Evolutionary conservation across 1,284 basidiomycete genomes (phyloP).

Genomic region (Anthracocystis panici-leucophaei): DNA sequence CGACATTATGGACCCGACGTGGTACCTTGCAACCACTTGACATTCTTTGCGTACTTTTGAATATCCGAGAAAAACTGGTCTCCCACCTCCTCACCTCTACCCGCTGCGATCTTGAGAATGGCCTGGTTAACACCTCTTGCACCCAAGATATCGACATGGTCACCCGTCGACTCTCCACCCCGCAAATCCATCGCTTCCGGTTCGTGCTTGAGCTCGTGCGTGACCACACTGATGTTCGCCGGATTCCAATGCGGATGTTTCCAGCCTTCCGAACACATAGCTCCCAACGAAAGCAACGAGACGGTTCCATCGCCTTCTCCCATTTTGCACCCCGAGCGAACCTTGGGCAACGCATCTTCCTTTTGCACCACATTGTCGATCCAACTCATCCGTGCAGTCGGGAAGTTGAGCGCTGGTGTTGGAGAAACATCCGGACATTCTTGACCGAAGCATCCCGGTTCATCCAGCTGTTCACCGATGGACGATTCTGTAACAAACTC

Average conservation of each 20-base stretch:
- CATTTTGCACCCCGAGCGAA: slow-evolving; percentile 63
- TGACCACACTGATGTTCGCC: slow-evolving; percentile 79
- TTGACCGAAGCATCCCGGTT: slow-evolving; percentile 28
- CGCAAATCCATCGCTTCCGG: slow-evolving; percentile 82
- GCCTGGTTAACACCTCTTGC: slow-evolving; percentile 87
- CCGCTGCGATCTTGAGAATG: slow-evolving; percentile 87
- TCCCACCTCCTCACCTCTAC: slow-evolving; percentile 70
- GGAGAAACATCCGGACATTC: slow-evolving; percentile 53
- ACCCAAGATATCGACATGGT: slow-evolving; percentile 92
- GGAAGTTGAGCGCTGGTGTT: slow-evolving; percentile 54
- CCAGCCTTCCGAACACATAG: slow-evolving; percentile 95
- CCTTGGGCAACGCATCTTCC: slow-evolving; percentile 53
- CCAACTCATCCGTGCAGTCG: slow-evolving; percentile 56
- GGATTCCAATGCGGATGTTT: slow-evolving; percentile 92
- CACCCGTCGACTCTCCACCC: slow-evolving; percentile 78
- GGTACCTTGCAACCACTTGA: slow-evolving; percentile 50
- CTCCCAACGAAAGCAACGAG: slow-evolving; percentile 85
- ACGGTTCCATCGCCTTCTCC: slow-evolving; percentile 90
- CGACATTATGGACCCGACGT: slow-evolving; percentile 17
- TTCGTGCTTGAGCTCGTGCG: slow-evolving; percentile 89
- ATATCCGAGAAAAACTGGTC: slow-evolving; percentile 85
- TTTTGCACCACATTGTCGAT: slow-evolving; percentile 52
- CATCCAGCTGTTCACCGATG: slow-evolving; percentile 47
- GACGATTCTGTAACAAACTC: slow-evolving; percentile 42
- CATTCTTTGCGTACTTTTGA: slow-evolving; percentile 64